These are phyloP conservation scores for Alternaria angustiovoidea DNA, from an alignment of 2,329 filamentous ascomycete species.

Conservation along the genomic window DNA sequence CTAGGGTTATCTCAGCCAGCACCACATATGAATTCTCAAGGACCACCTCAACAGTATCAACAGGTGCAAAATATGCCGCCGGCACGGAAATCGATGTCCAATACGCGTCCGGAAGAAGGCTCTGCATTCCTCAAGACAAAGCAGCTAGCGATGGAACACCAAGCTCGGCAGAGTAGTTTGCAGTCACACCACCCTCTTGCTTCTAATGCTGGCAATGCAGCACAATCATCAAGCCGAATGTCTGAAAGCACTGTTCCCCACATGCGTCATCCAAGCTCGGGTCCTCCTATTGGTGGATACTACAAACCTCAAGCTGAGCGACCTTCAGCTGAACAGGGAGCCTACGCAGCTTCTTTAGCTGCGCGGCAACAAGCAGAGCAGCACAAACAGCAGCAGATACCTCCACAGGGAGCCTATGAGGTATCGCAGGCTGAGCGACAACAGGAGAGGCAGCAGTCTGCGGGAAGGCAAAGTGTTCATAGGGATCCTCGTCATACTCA, in stretches of 20 bases:
- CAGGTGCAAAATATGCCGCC: constrained; percentile 15
- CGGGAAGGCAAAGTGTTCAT: constrained; percentile 1
- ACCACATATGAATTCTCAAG: constrained; percentile 24
- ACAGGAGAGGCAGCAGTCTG: constrained; percentile 7
- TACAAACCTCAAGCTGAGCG: constrained; percentile 31
- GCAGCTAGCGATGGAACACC: constrained; percentile 33
- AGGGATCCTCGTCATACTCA: constrained; percentile 10
- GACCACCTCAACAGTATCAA: constrained; percentile 17
- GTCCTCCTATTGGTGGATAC: constrained; percentile 32
- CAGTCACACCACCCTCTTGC: constrained; percentile 14
- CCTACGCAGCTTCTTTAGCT: constrained; percentile 25
- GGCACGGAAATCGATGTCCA: constrained; percentile 15
- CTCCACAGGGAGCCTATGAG: constrained; percentile 10
- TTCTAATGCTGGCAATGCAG: constrained; percentile 11
- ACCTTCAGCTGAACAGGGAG: constrained; percentile 20
- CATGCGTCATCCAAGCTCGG: constrained; percentile 17
- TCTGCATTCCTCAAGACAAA: constrained; percentile 36
- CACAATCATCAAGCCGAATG: constrained; percentile 4
- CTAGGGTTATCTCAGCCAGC: constrained; percentile 19
- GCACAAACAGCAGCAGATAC: constrained; percentile 16
- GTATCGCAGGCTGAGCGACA: constrained; percentile 11
- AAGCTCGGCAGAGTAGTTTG: constrained; percentile 14
- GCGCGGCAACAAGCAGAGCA: constrained; percentile 23
- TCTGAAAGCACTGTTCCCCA: constrained; percentile 16
- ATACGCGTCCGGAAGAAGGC: constrained; percentile 16